A percentile compares a stretch with the other conserved stretches of the same genome.
These are phyloP conservation scores for Sordariomycetes sp. DNA, from an alignment of 2,329 filamentous ascomycete genomes.

Conservation along the genomic window DNA sequence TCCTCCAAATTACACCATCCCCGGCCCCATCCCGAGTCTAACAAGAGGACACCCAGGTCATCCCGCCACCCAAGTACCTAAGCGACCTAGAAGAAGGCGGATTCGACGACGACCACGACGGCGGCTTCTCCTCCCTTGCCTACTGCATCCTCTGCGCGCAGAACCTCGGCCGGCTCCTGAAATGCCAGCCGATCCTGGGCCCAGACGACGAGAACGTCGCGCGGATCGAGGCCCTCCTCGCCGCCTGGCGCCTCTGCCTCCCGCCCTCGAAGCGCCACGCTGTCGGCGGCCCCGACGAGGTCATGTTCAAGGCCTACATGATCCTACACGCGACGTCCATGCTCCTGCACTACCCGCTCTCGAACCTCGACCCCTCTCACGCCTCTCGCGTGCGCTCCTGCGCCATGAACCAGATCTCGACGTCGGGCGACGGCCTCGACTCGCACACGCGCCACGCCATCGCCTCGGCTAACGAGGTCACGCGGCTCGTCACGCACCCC, in stretches of 20 bases:
- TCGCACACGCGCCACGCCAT: slow-evolving; percentile 68
- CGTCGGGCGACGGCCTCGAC: background rate
- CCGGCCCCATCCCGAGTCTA: background rate
- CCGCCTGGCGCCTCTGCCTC: slow-evolving; percentile 70
- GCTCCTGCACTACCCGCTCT: slow-evolving; percentile 67
- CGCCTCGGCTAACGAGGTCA: slow-evolving; percentile 65
- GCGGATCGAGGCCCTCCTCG: slow-evolving; percentile 37
- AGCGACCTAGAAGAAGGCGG: slow-evolving; percentile 64
- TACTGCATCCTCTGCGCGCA: slow-evolving; percentile 74
- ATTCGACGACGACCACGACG: slow-evolving; percentile 57
- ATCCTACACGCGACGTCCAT: slow-evolving; percentile 51
- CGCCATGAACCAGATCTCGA: slow-evolving; percentile 43
- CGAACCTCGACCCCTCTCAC: slow-evolving; percentile 54
- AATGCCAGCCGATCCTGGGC: slow-evolving; percentile 34
- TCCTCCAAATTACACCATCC: background rate
- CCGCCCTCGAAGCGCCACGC: slow-evolving; percentile 59
- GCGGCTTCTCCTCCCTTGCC: slow-evolving; percentile 68
- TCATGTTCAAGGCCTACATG: slow-evolving; percentile 87
- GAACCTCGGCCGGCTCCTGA: slow-evolving; percentile 66
- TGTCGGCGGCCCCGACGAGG: slow-evolving; percentile 65
- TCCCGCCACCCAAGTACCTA: slow-evolving; percentile 48
- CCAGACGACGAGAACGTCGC: slow-evolving; percentile 38
- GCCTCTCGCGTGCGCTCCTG: slow-evolving; percentile 50
- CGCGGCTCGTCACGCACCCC: slow-evolving; percentile 60
- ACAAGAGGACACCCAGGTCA: slow-evolving; percentile 24